phyloP scores from a whole-genome alignment of 768 basidiomycete genomes.

The Mycena kentingensis region DNA sequence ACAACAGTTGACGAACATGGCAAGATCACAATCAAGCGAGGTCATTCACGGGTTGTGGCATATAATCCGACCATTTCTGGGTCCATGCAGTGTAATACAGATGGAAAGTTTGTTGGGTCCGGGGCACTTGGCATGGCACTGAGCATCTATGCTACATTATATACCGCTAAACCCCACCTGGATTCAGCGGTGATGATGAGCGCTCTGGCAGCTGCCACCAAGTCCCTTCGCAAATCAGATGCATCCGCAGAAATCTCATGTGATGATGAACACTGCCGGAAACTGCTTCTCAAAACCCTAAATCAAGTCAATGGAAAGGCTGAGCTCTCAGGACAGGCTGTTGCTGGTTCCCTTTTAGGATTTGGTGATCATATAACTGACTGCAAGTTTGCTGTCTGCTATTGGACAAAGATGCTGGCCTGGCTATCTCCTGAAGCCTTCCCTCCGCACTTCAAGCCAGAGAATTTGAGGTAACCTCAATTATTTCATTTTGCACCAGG shows the following conservation, averaged over 20 bases:
- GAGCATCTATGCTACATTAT: constrained; percentile 8
- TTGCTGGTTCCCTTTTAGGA: constrained; percentile 13
- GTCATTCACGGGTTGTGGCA: constrained; percentile 5
- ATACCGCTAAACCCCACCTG: constrained; percentile 12
- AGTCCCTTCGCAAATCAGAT: neutral
- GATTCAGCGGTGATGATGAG: constrained; percentile 17
- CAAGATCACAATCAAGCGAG: constrained; percentile 9
- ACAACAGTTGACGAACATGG: constrained; percentile 19
- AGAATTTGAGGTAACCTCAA: too few relatives aligned
- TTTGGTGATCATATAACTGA: constrained; percentile 13
- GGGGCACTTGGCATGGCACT: constrained; percentile 12
- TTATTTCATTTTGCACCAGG: too few relatives aligned
- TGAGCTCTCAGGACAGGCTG: constrained; percentile 15
- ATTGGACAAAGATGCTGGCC: constrained; percentile 11
- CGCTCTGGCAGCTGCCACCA: constrained; percentile 14
- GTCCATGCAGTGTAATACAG: constrained; percentile 18
- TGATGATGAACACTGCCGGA: constrained; percentile 3
- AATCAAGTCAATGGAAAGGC: constrained; percentile 16
- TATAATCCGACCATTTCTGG: constrained; percentile 12
- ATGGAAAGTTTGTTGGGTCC: constrained; percentile 18
- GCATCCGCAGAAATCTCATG: neutral
- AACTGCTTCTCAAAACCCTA: constrained; percentile 12
- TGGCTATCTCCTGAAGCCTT: constrained; percentile 12
- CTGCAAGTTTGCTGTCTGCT: constrained; percentile 5
- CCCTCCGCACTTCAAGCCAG: neutral